Evolutionary conservation across 1,284 basidiomycete genomes (phyloP), one percentile per base, ranked within the genome.

Genomic region (Papiliotrema terrestris): DNA sequence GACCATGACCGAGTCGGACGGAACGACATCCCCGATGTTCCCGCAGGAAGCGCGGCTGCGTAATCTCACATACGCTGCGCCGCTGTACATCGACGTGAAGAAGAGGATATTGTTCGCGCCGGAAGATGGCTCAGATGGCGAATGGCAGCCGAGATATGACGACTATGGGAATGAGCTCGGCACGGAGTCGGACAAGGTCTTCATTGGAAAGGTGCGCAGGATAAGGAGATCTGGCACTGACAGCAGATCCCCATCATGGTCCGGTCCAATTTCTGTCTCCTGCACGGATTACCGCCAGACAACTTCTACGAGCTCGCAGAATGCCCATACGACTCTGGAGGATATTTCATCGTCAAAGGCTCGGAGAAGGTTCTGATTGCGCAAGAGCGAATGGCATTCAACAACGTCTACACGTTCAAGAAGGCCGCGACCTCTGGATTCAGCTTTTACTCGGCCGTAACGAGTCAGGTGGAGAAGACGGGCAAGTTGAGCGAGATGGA

Each of bases 351-450:
- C 75, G 98, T 99, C 80, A 98, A 98, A 68, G 95, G 95, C 26
- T 98, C 96, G 1, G 95, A 99, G 77, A 99, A 99, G 78, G 95
- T 99, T 26, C 82, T 99, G 62, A 99, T 99, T 77, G 95, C 96
- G 0, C 95, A 99, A 75, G 95, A 99, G 77, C 86, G 96, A 51
- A 98, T 98, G 94, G 95, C 96, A 9, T 95, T 93, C 41, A 99
- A 99, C 78, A 94, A 97, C 70, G 96, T 99, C 67, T 99, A 98
- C 75, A 94, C 98, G 56, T 99, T 99, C 74, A 92, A 94, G 56
- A 98, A 98, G 77, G 91, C 91, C 0, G 90, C 97, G 56, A 56
- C 54, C 8, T 59, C 64, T 46, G 96, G 96, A 2, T 91, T 97
- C 73, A 95, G 88, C 62, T 97, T 92, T 78, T 83, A 98, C 48